These are phyloP conservation scores for Platanthera guangdongensis DNA, from an alignment of 106 monocot genomes.

Conservation along the genomic window DNA sequence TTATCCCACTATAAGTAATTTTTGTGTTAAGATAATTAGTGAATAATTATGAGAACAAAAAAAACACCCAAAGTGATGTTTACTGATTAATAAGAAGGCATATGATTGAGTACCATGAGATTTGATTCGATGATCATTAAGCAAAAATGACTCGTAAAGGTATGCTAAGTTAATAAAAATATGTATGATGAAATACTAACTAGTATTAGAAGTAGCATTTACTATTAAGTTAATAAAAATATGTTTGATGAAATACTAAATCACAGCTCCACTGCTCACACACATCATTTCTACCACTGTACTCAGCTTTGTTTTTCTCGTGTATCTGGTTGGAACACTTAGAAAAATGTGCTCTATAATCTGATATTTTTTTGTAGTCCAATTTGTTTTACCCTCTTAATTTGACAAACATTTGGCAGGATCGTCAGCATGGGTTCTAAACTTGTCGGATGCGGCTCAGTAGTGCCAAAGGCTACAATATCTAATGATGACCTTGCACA, in stretches of 20 bases:
- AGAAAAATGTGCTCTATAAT: not conserved
- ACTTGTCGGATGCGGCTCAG: constrained; percentile 83
- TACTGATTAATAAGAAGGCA: no score
- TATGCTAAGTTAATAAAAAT: no score
- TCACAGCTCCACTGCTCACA: not conserved
- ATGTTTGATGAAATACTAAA: not conserved
- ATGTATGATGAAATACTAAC: no score
- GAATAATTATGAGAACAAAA: no score
- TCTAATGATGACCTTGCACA: constrained; percentile 86
- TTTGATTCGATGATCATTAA: no score
- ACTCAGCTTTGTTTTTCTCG: not conserved
- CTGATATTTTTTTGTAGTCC: not conserved
- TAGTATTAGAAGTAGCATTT: no score
- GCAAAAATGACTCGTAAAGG: no score
- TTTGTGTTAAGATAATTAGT: no score
- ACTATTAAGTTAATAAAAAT: no score
- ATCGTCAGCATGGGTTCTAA: constrained; percentile 83
- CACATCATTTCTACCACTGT: not conserved
- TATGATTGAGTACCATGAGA: no score
- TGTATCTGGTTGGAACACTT: not conserved
- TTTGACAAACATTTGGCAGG: constrained; percentile 27
- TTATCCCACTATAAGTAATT: no score
- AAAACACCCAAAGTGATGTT: no score
- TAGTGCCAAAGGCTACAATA: constrained; percentile 65
- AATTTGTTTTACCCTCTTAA: not conserved